Conservation (phyloP, 73 alveolate genomes). For the Paramecium octaurelia region DNA sequence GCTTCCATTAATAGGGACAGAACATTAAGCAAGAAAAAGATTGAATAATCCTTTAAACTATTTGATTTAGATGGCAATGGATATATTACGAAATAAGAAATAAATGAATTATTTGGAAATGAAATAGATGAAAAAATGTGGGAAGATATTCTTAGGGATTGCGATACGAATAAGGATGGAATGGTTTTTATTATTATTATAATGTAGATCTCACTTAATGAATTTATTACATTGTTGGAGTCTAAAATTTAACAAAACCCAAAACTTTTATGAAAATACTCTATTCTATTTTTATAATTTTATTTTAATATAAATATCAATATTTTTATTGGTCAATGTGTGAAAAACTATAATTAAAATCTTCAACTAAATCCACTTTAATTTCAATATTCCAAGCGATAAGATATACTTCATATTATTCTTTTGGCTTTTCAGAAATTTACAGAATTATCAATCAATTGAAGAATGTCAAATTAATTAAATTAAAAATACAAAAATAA, state of each 20-base stretch:
- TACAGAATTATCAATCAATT: neutral
- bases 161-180: conserved; percentile 32
- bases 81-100: neutral
- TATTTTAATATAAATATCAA: neutral
- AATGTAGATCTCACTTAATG: neutral
- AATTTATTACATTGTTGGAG: neutral
- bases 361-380: too few relatives aligned
- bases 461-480: neutral
- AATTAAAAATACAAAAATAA: conserved; percentile 19
- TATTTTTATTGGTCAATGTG: neutral
- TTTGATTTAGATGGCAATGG: conserved; percentile 53
- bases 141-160: conserved; percentile 17
- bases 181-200: neutral
- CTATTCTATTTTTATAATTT: neutral
- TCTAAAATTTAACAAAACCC: neutral
- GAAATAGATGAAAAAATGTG: conserved; percentile 42
- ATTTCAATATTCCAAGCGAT: neutral
- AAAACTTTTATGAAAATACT: neutral
- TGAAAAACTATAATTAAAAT: too few relatives aligned
- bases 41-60: conserved; percentile 40
- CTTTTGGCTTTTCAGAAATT: neutral
- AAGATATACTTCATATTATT: too few relatives aligned
- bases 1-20: conserved; percentile 19
- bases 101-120: conserved; percentile 39
- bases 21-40: neutral